These are phyloP conservation scores for Xerocomellus intermedius DNA, from an alignment of 768 basidiomycete genomes.

Conservation along the genomic window DNA sequence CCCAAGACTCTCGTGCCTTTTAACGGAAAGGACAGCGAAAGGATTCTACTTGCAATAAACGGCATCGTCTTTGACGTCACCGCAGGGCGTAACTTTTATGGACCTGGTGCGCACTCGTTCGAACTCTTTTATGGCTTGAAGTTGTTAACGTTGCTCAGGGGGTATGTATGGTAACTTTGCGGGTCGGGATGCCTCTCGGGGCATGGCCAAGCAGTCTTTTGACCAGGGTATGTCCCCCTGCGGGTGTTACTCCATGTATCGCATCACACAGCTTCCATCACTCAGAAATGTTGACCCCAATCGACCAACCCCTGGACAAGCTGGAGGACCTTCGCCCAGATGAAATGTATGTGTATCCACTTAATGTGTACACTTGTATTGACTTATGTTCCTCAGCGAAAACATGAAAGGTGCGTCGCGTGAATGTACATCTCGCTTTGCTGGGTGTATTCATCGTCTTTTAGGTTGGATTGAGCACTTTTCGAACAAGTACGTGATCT, in stretches of 20 bases:
- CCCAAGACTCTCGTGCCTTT: slow-evolving; percentile 72
- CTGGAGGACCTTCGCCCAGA: slow-evolving; percentile 73
- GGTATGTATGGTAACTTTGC: slow-evolving; percentile 99
- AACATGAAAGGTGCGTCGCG: slow-evolving; percentile 75
- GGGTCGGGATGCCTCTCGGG: slow-evolving; percentile 90
- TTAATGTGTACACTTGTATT: background rate
- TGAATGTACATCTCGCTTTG: background rate
- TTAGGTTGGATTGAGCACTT: slow-evolving; percentile 94
- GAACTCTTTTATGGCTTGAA: background rate
- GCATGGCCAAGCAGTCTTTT: slow-evolving; percentile 98
- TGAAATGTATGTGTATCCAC: slow-evolving; percentile 66
- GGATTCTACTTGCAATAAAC: slow-evolving; percentile 85
- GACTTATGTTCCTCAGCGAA: slow-evolving; percentile 49
- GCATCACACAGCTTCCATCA: background rate
- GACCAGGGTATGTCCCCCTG: slow-evolving; percentile 63
- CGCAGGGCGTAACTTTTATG: slow-evolving; percentile 87
- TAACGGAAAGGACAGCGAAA: slow-evolving; percentile 58
- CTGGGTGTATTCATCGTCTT: background rate
- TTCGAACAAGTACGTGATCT: slow-evolving; percentile 86
- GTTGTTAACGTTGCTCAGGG: slow-evolving; percentile 43
- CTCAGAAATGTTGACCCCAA: slow-evolving; percentile 84
- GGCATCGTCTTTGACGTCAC: slow-evolving; percentile 93
- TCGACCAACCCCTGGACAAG: slow-evolving; percentile 84
- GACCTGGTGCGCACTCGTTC: slow-evolving; percentile 65
- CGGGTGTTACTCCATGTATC: background rate